These are phyloP conservation scores for Limonium bicolor DNA, from an alignment of 148 eudicot genomes.

Conservation along the genomic window DNA sequence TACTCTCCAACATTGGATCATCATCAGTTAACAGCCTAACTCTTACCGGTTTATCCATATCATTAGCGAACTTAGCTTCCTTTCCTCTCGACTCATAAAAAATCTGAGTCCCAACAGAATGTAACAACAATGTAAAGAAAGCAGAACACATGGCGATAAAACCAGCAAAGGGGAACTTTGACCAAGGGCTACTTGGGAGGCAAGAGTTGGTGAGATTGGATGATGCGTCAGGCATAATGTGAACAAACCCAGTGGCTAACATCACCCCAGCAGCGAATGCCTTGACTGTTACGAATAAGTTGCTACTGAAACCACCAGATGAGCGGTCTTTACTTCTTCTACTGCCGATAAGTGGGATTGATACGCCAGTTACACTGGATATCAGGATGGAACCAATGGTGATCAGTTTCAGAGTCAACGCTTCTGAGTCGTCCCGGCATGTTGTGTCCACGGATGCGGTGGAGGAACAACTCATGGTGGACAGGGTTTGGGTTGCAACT, in stretches of 20 bases:
- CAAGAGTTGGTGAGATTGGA: slow-evolving; percentile 44
- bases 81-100: no score
- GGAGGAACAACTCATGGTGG: no score
- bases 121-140: slow-evolving; percentile 46
- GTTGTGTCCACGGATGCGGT: no score
- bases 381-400: slow-evolving; percentile 25
- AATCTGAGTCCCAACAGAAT: slow-evolving; percentile 75
- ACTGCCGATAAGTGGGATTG: slow-evolving; percentile 27
- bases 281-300: slow-evolving; percentile 27
- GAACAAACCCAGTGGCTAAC: slow-evolving; percentile 64
- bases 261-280: slow-evolving; percentile 47
- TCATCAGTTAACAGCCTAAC: slow-evolving; percentile 3
- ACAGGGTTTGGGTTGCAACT: no score
- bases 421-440: slow-evolving; percentile 27
- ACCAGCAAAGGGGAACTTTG: slow-evolving; percentile 70
- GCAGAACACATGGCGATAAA: slow-evolving; percentile 76
- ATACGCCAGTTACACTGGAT: slow-evolving; percentile 22
- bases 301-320: slow-evolving; percentile 23
- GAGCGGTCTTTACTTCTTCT: slow-evolving; percentile 19
- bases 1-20: no score
- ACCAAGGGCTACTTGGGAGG: slow-evolving; percentile 59
- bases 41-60: slow-evolving; percentile 35
- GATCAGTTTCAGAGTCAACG: slow-evolving; percentile 17
- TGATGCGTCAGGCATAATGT: slow-evolving; percentile 76
- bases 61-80: no score